These are phyloP conservation scores for Miscanthus lutarioriparius DNA, from an alignment of 176 grass and related monocot genomes.

Conservation along the genomic window DNA sequence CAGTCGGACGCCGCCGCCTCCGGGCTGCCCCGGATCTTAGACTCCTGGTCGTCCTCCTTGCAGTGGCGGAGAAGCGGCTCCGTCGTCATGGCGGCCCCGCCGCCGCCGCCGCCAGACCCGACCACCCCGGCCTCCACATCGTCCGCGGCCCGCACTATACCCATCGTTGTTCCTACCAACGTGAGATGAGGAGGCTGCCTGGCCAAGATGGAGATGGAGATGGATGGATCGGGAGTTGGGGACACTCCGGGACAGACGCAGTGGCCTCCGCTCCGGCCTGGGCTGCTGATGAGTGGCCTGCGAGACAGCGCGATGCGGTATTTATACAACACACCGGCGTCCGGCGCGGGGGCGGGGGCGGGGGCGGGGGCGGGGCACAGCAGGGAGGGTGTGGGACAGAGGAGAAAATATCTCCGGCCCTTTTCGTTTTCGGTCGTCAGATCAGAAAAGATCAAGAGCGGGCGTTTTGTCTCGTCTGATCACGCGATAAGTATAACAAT, in stretches of 20 bases:
- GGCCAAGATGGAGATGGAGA: not conserved
- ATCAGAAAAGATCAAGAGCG: too few species aligned
- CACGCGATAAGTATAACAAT: constrained; percentile 1
- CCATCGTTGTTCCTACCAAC: not conserved
- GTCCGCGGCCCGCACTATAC: constrained; percentile 22
- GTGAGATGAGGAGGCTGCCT: not conserved
- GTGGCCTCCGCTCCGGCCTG: not conserved
- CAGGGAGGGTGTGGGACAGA: not conserved
- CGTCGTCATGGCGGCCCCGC: not conserved
- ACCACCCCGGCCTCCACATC: constrained; percentile 26
- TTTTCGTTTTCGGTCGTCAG: not conserved
- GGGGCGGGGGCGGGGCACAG: too few species aligned
- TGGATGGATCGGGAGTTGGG: not conserved
- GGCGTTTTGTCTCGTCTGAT: not conserved
- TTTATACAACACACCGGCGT: not conserved
- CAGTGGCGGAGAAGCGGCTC: constrained; percentile 25
- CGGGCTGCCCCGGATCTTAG: constrained; percentile 15
- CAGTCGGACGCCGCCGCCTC: not conserved
- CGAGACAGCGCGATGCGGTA: not conserved
- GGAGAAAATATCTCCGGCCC: constrained; percentile 8
- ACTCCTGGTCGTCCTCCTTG: not conserved
- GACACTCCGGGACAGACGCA: not conserved
- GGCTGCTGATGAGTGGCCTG: not conserved
- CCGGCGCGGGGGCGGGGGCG: too few species aligned
- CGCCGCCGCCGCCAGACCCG: not conserved